Conservation (phyloP, 2,329 filamentous ascomycete species). For the Colletotrichum australisinense region DNA sequence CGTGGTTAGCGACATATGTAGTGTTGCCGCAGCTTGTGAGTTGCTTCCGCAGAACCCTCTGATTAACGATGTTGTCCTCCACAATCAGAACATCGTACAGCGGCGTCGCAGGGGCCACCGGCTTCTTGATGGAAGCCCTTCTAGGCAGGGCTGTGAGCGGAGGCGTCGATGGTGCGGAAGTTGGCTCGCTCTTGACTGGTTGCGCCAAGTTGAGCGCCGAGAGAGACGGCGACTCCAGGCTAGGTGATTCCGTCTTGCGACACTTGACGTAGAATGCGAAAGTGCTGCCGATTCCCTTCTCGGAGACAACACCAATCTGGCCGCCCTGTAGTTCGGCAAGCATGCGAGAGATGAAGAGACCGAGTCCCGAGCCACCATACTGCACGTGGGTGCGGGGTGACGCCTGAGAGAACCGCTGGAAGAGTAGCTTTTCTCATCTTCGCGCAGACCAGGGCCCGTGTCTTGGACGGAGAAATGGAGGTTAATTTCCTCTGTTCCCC, state of each 20-base stretch:
- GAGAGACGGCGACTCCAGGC: slow-evolving; percentile 50
- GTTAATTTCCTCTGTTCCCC: slow-evolving; percentile 78
- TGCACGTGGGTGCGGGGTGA: slow-evolving; percentile 77
- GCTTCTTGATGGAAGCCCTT: slow-evolving; percentile 12
- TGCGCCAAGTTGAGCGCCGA: slow-evolving; percentile 49
- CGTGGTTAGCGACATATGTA: slow-evolving; percentile 73
- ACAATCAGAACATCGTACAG: slow-evolving; percentile 69
- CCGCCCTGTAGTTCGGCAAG: slow-evolving; percentile 82
- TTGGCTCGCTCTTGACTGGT: slow-evolving; percentile 35
- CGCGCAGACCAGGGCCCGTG: slow-evolving; percentile 74
- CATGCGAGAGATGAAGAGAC: slow-evolving; percentile 81
- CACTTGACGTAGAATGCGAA: slow-evolving; percentile 83
- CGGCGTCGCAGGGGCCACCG: neutral
- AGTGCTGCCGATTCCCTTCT: slow-evolving; percentile 75
- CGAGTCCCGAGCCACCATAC: slow-evolving; percentile 77
- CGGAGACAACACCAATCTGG: slow-evolving; percentile 78
- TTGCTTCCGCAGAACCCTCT: slow-evolving; percentile 71
- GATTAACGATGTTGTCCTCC: slow-evolving; percentile 76
- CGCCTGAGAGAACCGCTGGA: slow-evolving; percentile 77
- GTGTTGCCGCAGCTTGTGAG: slow-evolving; percentile 70
- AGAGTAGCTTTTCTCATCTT: slow-evolving; percentile 75
- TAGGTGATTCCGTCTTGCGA: slow-evolving; percentile 62
- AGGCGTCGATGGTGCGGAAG: slow-evolving; percentile 19
- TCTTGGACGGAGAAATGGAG: slow-evolving; percentile 79
- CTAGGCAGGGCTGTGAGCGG: slow-evolving; percentile 15